Evolutionary conservation across 1,284 basidiomycete genomes (phyloP).

Genomic region (Apiotrichum akiyoshidainum): DNA sequence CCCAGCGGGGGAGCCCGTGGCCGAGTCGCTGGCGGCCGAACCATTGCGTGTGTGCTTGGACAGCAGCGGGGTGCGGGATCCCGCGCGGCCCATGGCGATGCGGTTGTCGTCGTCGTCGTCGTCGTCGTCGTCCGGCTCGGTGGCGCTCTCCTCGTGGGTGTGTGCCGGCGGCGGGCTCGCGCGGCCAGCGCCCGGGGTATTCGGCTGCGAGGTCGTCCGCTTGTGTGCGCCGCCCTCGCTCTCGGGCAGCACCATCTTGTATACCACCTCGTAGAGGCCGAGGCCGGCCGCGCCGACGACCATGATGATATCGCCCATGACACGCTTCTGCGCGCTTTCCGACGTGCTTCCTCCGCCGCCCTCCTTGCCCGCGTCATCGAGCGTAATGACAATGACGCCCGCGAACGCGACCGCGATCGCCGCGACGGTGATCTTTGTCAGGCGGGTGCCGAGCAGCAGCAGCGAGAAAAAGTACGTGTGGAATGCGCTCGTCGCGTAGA

Average conservation of each 20-base stretch:
- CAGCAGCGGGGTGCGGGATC: constrained; percentile 9
- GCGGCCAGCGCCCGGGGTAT: too few relatives aligned
- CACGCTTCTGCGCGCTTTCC: constrained; percentile 21
- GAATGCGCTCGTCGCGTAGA: constrained; percentile 44
- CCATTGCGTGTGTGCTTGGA: constrained; percentile 1
- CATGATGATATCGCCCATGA: constrained; percentile 49
- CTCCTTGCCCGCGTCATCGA: constrained; percentile 28
- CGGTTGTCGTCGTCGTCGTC: constrained; percentile 16
- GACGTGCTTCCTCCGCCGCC: constrained; percentile 10
- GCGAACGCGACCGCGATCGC: constrained; percentile 47
- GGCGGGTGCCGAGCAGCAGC: constrained; percentile 37
- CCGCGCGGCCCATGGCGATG: constrained; percentile 9
- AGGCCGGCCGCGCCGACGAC: constrained; percentile 44
- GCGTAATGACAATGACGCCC: constrained; percentile 45
- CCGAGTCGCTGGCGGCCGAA: neutral
- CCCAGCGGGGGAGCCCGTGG: neutral
- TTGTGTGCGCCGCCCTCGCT: constrained; percentile 31
- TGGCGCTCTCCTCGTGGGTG: too few relatives aligned
- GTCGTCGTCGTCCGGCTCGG: constrained; percentile 7
- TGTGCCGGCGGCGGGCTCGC: too few relatives aligned
- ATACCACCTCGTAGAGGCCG: constrained; percentile 51
- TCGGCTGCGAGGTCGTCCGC: too few relatives aligned
- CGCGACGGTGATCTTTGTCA: constrained; percentile 38
- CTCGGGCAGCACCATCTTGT: constrained; percentile 50
- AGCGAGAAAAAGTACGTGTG: constrained; percentile 47